Percentiles rank a stretch among this genome's conserved stretches.
Evolutionary conservation across 75 land plant species (phyloP).

Genomic region (Cunninghamia lanceolata): DNA sequence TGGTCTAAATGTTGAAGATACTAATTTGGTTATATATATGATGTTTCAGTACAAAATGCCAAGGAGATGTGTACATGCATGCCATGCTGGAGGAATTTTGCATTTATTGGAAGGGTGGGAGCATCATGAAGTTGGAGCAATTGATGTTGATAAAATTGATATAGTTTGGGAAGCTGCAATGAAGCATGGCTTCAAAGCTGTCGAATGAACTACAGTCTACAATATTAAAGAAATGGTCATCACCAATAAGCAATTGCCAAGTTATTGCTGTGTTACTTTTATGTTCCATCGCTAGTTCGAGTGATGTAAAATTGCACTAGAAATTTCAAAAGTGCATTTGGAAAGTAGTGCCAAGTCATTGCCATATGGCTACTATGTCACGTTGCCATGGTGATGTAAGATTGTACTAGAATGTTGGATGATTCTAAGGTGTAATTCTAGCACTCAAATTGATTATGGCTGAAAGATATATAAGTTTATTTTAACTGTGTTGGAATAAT

Average conservation of each 20-base stretch:
- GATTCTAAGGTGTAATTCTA: neutral
- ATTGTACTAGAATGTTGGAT: neutral
- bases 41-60: slow-evolving; percentile 28
- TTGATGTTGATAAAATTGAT: slow-evolving; percentile 29
- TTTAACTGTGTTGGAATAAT: too few relatives aligned
- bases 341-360: too few relatives aligned
- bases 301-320: neutral
- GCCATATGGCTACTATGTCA: neutral
- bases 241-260: neutral
- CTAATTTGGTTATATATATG: neutral
- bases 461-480: too few relatives aligned
- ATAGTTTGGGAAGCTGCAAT: slow-evolving; percentile 38
- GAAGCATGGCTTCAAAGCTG: slow-evolving; percentile 25
- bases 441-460: too few relatives aligned
- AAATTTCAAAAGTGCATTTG: neutral
- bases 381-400: too few relatives aligned
- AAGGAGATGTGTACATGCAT: slow-evolving; percentile 29
- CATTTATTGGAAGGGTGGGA: slow-evolving; percentile 42
- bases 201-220: neutral
- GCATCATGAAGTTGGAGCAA: slow-evolving; percentile 42
- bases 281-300: neutral
- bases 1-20: too few relatives aligned
- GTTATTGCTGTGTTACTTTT: neutral
- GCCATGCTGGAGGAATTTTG: slow-evolving; percentile 44
- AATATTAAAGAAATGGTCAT: neutral